A percentile compares a stretch with the other conserved stretches of the same genome.
These are phyloP conservation scores for Cydonia oblonga DNA, from an alignment of 331 rosid genomes.

Conservation along the genomic window DNA sequence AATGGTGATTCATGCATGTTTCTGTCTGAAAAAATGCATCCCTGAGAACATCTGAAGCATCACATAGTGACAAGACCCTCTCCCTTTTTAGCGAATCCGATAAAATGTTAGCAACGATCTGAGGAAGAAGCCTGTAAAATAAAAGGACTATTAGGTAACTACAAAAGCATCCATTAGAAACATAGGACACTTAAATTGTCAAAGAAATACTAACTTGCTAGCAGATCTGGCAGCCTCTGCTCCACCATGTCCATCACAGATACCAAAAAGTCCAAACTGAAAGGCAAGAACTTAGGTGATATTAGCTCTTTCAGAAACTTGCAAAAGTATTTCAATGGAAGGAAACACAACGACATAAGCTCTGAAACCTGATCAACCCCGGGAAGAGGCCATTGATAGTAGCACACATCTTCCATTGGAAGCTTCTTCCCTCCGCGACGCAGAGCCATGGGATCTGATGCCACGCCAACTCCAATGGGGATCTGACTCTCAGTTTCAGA, in stretches of 20 bases:
- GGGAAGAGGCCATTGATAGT: slow-evolving; percentile 90
- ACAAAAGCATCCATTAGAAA: neutral
- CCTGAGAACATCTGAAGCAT: slow-evolving; percentile 89
- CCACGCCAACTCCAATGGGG: slow-evolving; percentile 85
- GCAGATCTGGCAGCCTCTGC: slow-evolving; percentile 83
- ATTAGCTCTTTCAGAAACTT: slow-evolving; percentile 21
- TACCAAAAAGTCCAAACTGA: slow-evolving; percentile 90
- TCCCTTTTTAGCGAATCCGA: slow-evolving; percentile 63
- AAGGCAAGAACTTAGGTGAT: slow-evolving; percentile 23
- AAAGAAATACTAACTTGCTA: slow-evolving; percentile 66
- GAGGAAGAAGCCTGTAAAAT: slow-evolving; percentile 51
- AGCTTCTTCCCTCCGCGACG: slow-evolving; percentile 86
- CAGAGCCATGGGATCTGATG: slow-evolving; percentile 93
- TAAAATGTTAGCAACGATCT: slow-evolving; percentile 52
- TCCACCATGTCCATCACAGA: slow-evolving; percentile 97
- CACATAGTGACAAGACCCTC: slow-evolving; percentile 48
- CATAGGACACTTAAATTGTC: slow-evolving; percentile 22
- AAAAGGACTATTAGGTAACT: slow-evolving; percentile 2
- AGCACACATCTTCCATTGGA: slow-evolving; percentile 94
- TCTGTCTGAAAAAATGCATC: slow-evolving; percentile 87
- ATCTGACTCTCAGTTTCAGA: slow-evolving; percentile 42
- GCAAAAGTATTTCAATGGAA: slow-evolving; percentile 4
- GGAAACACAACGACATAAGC: slow-evolving; percentile 3
- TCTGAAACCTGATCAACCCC: slow-evolving; percentile 71
- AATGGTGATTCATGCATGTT: slow-evolving; percentile 57